A percentile compares a stretch with the other conserved stretches of the same genome.
These are phyloP conservation scores for Niebla homalea DNA, from an alignment of 495 filamentous ascomycete genomes.

Conservation along the genomic window DNA sequence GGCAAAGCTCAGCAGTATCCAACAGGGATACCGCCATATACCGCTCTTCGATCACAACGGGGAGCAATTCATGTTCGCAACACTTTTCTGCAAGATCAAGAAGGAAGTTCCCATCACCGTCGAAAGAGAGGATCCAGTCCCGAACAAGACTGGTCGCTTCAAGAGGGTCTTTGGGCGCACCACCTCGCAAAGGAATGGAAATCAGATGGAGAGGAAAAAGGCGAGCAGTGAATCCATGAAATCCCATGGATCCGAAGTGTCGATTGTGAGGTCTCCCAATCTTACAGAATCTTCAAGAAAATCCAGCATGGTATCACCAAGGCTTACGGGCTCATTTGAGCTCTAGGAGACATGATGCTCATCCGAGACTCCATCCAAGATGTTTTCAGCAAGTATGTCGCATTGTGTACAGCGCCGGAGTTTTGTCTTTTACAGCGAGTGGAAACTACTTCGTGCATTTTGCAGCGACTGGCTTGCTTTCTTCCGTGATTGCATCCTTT, in stretches of 20 bases:
- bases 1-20: constrained; percentile 76
- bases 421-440: neutral
- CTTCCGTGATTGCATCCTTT: neutral
- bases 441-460: too few relatives aligned
- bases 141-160: constrained; percentile 37
- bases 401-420: neutral
- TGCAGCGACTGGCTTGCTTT: neutral
- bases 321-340: too few relatives aligned
- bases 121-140: constrained; percentile 35
- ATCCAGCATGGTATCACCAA: neutral
- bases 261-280: constrained; percentile 1
- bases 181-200: constrained; percentile 22
- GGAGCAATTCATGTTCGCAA: constrained; percentile 88
- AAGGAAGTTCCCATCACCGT: constrained; percentile 45
- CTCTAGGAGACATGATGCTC: too few relatives aligned
- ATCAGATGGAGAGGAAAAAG: constrained; percentile 2
- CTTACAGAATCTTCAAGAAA: neutral
- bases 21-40: constrained; percentile 90
- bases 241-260: constrained; percentile 1
- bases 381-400: neutral
- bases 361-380: neutral
- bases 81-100: constrained; percentile 75
- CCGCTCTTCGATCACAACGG: constrained; percentile 83
- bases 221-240: constrained; percentile 7
- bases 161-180: constrained; percentile 39